Evolutionary conservation across 805 yeast genomes (phyloP), one percentile per base, ranked within the genome.

Genomic region (Saturnispora serradocipensis): DNA sequence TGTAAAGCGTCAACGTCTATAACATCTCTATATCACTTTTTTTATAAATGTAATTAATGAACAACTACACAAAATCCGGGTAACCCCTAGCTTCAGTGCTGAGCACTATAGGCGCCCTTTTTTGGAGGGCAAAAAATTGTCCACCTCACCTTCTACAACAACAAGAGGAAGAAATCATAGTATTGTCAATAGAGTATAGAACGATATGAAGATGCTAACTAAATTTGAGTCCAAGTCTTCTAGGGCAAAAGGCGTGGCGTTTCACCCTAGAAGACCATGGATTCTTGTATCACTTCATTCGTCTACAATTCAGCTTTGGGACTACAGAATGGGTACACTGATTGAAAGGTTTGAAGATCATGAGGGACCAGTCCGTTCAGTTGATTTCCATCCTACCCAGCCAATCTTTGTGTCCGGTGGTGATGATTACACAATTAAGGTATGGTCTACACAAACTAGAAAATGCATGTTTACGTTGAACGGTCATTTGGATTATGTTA

Each of bases 231-330:
- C 97, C 97, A 93, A 54, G 97, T 68, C 86, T 75, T 59, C 82
- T 82, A 49, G 98, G 97, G 71, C 95, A 97, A 72, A 93, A 89
- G 53, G 99, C 97, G 65, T 93, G 87, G 58, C 97, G 95, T 72
- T 93, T 89, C 54, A 98, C 96, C 77, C 98, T 78, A 54, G 97
- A 87, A 57, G 97, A 88, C 78, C 93, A 88, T 65, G 98, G 90
- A 73, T 95, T 97, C 49, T 93, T 61, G 98, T 90, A 34, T 89
- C 98, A 7, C 76, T 95, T 55, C 93, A 91, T 68, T 87, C 97
- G 27, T 88, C 97, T n/a, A 89, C 97, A n/a, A 91, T 93, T 67
- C 99, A 95, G 69, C 76, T 93, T 57, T 93, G 99, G 99, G 99
- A 93, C 70, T 93, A 95, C 71, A 83, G 99, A 64, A 93, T 93